Base-by-base conservation (phyloP, 495 filamentous ascomycete genomes). In the Tuber indicum region DNA sequence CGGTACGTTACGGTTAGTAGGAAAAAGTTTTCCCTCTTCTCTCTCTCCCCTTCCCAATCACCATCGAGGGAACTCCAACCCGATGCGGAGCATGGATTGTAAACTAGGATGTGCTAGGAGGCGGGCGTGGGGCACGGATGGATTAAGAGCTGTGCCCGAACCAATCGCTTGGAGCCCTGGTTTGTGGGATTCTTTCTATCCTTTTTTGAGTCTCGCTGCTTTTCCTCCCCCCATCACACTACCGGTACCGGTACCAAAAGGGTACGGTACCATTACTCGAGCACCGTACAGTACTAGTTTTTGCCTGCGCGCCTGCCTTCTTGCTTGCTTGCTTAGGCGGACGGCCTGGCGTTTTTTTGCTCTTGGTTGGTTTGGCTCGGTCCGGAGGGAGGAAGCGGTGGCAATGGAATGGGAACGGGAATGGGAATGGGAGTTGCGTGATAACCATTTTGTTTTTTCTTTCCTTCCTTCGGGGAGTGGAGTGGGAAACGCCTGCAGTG, bases 91-190 rank as follows among this genome's bases (percentile, higher is more conserved):
- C 49, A 26, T 58, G 49, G 19, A 58, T 58, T 58, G 49, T 58
- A 58, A 58, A 58, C 23, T 58, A 12, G 23, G 21, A n/a, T 58
- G 23, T 26, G 49, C 23, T 23, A 58, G 49, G 76, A 43, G 42
- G 42, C 42, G 75, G 77, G 78, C 78, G 78, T 80, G 78, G 78
- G 78, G 78, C 78, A 75, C 70, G 71, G 78, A 79, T 79, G 79
- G 78, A 26, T 79, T 73, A 62, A 70, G 72, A 72, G 58, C 23
- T 79, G 49, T 58, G 49, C 49, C 49, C 78, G 62, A 72, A 79
- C 78, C 78, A 80, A 80, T 80, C 78, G 78, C 78, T 79, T 80
- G 77, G 44, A 72, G 78, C 76, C 77, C 77, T 80, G 73, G 74
- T 73, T 76, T 75, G 77, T 80, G 78, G 78, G 70, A 72, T n/a